Evolutionary conservation across 768 basidiomycete species (phyloP).

Genomic region (Amanita pallidorosea): DNA sequence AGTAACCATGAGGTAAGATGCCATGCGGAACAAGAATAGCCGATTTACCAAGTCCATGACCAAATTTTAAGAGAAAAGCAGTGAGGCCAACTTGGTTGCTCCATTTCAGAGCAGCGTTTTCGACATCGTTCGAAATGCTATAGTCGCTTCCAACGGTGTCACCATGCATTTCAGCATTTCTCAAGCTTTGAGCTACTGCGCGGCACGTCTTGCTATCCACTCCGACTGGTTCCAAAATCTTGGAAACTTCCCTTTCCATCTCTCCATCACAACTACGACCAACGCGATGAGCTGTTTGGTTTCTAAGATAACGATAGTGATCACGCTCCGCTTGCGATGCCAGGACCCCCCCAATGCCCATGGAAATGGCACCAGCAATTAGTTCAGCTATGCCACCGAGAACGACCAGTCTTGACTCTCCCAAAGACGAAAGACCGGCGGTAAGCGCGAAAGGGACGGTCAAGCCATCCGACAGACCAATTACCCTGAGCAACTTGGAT

Average conservation of each 20-base stretch:
- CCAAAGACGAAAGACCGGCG: slow-evolving; percentile 82
- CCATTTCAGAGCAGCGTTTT: slow-evolving; percentile 50
- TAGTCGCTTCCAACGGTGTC: slow-evolving; percentile 11
- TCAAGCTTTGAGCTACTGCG: slow-evolving; percentile 66
- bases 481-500: slow-evolving; percentile 40
- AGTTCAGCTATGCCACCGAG: slow-evolving; percentile 93
- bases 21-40: neutral
- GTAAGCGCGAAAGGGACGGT: slow-evolving; percentile 90
- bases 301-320: slow-evolving; percentile 75
- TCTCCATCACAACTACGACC: slow-evolving; percentile 83
- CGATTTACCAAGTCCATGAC: slow-evolving; percentile 75
- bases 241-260: slow-evolving; percentile 91
- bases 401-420: slow-evolving; percentile 85
- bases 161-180: slow-evolving; percentile 48
- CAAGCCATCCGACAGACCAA: slow-evolving; percentile 83
- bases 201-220: slow-evolving; percentile 76
- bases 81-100: slow-evolving; percentile 79
- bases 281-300: slow-evolving; percentile 74
- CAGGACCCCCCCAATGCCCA: slow-evolving; percentile 98
- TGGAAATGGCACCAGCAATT: slow-evolving; percentile 91
- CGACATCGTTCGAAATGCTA: slow-evolving; percentile 33
- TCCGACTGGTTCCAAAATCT: slow-evolving; percentile 81
- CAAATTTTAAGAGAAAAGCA: slow-evolving; percentile 91
- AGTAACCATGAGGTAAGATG: neutral
- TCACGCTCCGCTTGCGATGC: slow-evolving; percentile 96